Evolutionary conservation across 208 protist species (phyloP), one percentile per base, ranked within the genome.

Genomic region (Wallacemonas sp.): DNA sequence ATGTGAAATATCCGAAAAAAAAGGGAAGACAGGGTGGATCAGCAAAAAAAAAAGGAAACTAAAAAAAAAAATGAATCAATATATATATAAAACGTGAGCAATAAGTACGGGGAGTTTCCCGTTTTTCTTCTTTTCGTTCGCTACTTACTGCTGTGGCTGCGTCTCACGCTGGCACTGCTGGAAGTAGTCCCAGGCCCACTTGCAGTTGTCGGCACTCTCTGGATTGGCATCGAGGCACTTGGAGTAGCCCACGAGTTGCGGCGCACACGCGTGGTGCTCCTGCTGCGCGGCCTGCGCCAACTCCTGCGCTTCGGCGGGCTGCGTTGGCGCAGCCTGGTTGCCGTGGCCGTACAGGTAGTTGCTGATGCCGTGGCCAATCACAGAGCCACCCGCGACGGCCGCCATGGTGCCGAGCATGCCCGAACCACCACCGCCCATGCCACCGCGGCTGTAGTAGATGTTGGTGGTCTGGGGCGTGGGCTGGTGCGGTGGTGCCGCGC

Each of bases 131-230:
- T 64, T 64, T 46, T 36, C 24, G 0, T 30, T 55, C 44, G 33
- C 24, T 56, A 4, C 9, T 67, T 61, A 66, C 32, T 68, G 41
- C 0, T 61, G 11, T 4, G 44, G 43, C 33, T 69, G 21, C 38
- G 83, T 71, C 43, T 80, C 64, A 1, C 61, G 32, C 62, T 90
- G 84, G 74, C 89, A 95, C 74, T 95, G 85, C 55, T 76, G 62
- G 67, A 95, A 95, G 76, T 88, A 85, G 36, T 95, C 89, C 89
- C 89, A 95, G 38, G 84, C 89, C 89, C 89, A 95, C 73, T 83
- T 88, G 76, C 89, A 95, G 55, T 76, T 76, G 48, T 92, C 82
- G 26, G 83, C 48, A 2, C 70, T 68, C 21, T 78, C 74, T 27
- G 66, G 46, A 62, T 92, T 92, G 43, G 76, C 78, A 74, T 95